These are phyloP conservation scores for Laetiporus sulphureus DNA, from an alignment of 1,284 basidiomycete species.

Conservation along the genomic window DNA sequence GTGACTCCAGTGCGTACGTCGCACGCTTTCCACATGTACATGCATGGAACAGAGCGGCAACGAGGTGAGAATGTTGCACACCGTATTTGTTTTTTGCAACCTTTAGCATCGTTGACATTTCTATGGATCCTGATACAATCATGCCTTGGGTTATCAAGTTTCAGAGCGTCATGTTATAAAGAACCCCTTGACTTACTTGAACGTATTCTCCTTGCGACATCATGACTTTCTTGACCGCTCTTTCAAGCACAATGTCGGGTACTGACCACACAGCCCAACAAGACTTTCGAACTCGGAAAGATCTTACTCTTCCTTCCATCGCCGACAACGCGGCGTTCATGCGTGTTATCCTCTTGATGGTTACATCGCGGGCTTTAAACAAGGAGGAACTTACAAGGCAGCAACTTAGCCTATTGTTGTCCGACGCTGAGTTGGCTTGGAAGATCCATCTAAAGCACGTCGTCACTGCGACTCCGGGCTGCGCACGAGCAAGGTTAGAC, in stretches of 20 bases:
- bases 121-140: too few relatives aligned
- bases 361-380: constrained; percentile 18
- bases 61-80: too few relatives aligned
- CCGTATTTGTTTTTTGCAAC: not conserved
- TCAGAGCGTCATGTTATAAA: too few relatives aligned
- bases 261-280: constrained; percentile 4
- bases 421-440: constrained; percentile 25
- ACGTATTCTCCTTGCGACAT: too few relatives aligned
- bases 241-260: too few relatives aligned
- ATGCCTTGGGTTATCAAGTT: too few relatives aligned
- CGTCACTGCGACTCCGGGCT: constrained; percentile 31
- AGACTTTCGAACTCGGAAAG: constrained; percentile 4
- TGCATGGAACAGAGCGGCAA: too few relatives aligned
- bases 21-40: too few relatives aligned
- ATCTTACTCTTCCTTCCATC: constrained; percentile 8
- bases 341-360: constrained; percentile 15
- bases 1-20: too few relatives aligned
- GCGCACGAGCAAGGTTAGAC: constrained; percentile 16
- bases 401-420: constrained; percentile 33
- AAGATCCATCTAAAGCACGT: constrained; percentile 25
- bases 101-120: too few relatives aligned
- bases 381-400: constrained; percentile 16
- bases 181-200: too few relatives aligned
- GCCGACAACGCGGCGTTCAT: constrained; percentile 9
- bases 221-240: not conserved